Base-by-base conservation (phyloP, 495 filamentous ascomycete species). In the Neurospora terricola region DNA sequence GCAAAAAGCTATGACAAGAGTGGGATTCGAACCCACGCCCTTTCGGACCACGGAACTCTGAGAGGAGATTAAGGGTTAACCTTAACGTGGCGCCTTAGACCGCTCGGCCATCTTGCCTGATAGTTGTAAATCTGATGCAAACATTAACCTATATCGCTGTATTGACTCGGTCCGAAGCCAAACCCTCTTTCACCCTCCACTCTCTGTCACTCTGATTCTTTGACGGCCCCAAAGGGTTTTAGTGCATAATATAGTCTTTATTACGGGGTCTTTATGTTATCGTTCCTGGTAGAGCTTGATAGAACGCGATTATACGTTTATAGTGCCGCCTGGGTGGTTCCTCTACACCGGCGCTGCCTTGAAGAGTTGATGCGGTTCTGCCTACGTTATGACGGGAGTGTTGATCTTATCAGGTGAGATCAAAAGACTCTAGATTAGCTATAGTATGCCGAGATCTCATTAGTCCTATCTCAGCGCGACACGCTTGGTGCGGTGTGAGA, bases 21-120 rank as follows among this genome's bases (percentile, higher is more conserved):
- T 72, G 70, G 72, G 73, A 74, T 72, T 74, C 73, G 73, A 74
- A 74, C 73, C 72, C 70, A 72, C 69, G 73, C 71, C 73, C 73
- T 74, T 72, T 62, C 54, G 54, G 54, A 62, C 54, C 54, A 62
- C 54, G 54, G 54, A 62, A 62, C 54, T 62, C 54, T 2, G 14
- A 62, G 23, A 62, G 54, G 54, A 69, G 30, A 76, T 77, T 72
- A 75, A 71, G 74, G 74, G 74, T 75, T 54, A 62, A 74, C 76
- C 76, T 77, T 77, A 77, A 77, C 76, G 73, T 75, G 76, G 75
- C 75, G 76, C 74, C 74, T 75, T 75, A 75, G 76, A 75, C 74
- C 74, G 76, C 74, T 77, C 74, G 76, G 74, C 74, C 74, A 76
- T 77, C 74, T 77, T 72, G 72, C 76, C 76, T 70, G 14, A 3